A percentile compares a stretch with the other conserved stretches of the same genome.
These are phyloP conservation scores for Claviceps digitariae DNA, from an alignment of 2,329 filamentous ascomycete species.

Conservation along the genomic window DNA sequence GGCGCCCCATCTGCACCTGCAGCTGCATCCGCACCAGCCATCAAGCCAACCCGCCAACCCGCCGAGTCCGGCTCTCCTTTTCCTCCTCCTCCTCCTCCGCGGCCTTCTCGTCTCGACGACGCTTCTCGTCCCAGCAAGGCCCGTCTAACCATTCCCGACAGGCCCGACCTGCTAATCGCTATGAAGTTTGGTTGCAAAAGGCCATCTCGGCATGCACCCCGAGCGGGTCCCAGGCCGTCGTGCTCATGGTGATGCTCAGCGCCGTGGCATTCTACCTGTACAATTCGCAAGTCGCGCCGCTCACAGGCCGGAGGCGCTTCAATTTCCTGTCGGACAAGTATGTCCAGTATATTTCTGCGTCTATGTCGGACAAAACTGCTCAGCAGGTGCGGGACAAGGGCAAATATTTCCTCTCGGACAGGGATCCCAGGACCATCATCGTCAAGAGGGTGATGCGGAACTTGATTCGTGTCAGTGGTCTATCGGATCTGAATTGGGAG, in stretches of 20 bases:
- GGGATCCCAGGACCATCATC: conserved; percentile 40
- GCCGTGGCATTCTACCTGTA: conserved; percentile 48
- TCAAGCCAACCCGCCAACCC: neutral
- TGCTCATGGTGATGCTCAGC: conserved; percentile 26
- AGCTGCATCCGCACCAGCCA: neutral
- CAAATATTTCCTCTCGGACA: conserved; percentile 41
- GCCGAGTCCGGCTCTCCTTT: neutral
- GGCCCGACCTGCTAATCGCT: conserved; percentile 20
- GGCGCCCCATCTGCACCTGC: neutral
- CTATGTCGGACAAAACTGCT: conserved; percentile 28
- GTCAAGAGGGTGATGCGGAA: conserved; percentile 53
- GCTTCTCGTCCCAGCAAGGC: conserved; percentile 8
- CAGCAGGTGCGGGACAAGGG: conserved; percentile 37
- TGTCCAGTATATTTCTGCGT: conserved; percentile 29
- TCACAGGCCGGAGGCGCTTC: conserved; percentile 59
- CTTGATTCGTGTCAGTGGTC: conserved; percentile 53
- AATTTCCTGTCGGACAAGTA: conserved; percentile 47
- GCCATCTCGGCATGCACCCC: conserved; percentile 16
- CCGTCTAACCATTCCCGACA: conserved; percentile 15
- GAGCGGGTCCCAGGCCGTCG: conserved; percentile 22
- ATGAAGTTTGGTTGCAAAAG: conserved; percentile 12
- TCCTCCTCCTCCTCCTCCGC: conserved; percentile 9
- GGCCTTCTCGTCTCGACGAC: conserved; percentile 7
- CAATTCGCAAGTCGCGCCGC: conserved; percentile 60
- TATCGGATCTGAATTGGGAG: conserved; percentile 51